Percentiles rank a stretch among this genome's conserved stretches.
Conservation (phyloP, 805 yeast genomes). For the Debaryomyces hansenii region DNA sequence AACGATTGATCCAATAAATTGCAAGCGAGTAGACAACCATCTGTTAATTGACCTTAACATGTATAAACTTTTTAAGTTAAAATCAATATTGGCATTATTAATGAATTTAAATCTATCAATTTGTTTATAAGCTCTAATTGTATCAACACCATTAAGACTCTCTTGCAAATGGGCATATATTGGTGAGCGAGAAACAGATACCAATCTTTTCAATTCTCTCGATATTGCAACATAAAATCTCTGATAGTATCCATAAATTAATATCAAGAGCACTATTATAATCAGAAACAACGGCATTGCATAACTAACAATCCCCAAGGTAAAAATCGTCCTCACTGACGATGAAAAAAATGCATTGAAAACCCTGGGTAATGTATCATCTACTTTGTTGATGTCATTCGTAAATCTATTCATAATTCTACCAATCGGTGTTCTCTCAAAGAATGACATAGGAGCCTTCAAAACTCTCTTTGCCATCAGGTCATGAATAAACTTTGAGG, state of each 20-base stretch:
- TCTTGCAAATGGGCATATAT: constrained; percentile 74
- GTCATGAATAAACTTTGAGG: constrained; percentile 14
- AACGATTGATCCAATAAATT: constrained; percentile 50
- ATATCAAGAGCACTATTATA: constrained; percentile 53
- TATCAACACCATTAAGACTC: constrained; percentile 60
- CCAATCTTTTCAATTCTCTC: constrained; percentile 72
- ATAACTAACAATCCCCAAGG: constrained; percentile 59
- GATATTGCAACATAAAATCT: constrained; percentile 66
- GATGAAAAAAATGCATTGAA: constrained; percentile 26
- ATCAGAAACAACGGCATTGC: constrained; percentile 76
- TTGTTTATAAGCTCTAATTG: constrained; percentile 60
- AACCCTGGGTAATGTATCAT: constrained; percentile 21
- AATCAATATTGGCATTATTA: constrained; percentile 49
- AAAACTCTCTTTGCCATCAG: constrained; percentile 14
- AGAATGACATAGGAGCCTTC: constrained; percentile 22
- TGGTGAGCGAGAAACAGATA: constrained; percentile 64
- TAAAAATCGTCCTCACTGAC: constrained; percentile 53
- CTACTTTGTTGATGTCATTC: constrained; percentile 23
- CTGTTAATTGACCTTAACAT: constrained; percentile 68
- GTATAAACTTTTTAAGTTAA: constrained; percentile 40
- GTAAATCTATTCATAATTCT: constrained; percentile 26
- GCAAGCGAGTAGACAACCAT: constrained; percentile 66
- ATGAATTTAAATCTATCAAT: constrained; percentile 49
- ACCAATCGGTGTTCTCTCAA: constrained; percentile 27
- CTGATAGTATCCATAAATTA: constrained; percentile 43